Percentiles rank a stretch among this genome's conserved stretches.
phyloP scores from a whole-genome alignment of 2,329 filamentous ascomycete genomes.

The Fonsecaea pugnacius region DNA sequence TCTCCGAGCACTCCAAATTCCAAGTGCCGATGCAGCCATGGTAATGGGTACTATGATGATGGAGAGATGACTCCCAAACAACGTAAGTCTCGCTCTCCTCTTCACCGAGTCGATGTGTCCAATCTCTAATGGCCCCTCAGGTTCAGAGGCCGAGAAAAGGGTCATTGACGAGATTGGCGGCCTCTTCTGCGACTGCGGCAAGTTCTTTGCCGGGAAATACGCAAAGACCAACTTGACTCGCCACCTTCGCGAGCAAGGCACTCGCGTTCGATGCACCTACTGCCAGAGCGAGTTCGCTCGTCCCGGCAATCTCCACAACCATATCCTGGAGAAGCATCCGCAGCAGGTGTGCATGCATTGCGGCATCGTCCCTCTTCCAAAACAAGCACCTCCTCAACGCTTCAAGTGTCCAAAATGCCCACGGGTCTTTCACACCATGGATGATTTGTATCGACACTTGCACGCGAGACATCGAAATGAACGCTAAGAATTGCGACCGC shows the following conservation, averaged over 20 bases:
- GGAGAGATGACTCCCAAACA: not conserved
- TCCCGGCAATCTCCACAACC: not conserved
- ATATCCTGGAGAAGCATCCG: not conserved
- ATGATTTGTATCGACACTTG: not conserved
- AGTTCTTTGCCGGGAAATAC: not conserved
- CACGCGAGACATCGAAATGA: not conserved
- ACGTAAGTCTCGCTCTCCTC: not conserved
- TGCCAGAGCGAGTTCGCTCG: not conserved
- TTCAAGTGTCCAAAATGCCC: not conserved
- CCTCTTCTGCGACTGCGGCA: not conserved
- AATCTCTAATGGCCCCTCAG: not conserved
- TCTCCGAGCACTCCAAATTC: not conserved
- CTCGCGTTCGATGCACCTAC: not conserved
- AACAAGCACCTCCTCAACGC: not conserved
- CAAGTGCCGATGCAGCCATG: not conserved
- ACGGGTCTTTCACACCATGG: not conserved
- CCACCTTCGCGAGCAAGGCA: not conserved
- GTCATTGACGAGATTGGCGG: not conserved
- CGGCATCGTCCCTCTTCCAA: not conserved
- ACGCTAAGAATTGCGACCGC: not conserved
- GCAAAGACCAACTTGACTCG: not conserved
- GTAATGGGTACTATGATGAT: not conserved
- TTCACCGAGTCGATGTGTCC: not conserved
- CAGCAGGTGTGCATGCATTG: not conserved
- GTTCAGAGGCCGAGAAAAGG: not conserved